Percentiles rank a stretch among this genome's conserved stretches.
These are phyloP conservation scores for Venustampulla echinocandica DNA, from an alignment of 495 filamentous ascomycete genomes.

Conservation along the genomic window DNA sequence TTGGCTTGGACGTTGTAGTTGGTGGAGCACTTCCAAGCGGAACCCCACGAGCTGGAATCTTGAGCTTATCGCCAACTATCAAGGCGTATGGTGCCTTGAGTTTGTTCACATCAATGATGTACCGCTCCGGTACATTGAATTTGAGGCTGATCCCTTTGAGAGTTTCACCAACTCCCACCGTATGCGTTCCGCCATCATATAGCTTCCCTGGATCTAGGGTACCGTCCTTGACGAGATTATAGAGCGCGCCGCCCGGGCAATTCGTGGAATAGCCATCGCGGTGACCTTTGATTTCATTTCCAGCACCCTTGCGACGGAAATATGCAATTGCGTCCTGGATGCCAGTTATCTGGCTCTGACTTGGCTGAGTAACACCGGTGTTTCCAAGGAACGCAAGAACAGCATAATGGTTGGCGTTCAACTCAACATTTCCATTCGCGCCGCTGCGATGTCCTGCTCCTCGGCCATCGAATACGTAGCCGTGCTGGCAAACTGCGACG, in stretches of 20 bases:
- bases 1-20: not conserved
- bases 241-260: not conserved
- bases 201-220: not conserved
- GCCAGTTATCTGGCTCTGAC: not conserved
- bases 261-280: not conserved
- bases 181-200: not conserved
- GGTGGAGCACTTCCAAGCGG: not conserved
- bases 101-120: not conserved
- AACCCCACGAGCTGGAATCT: not conserved
- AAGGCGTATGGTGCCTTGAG: not conserved
- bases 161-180: not conserved
- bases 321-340: not conserved
- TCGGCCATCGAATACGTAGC: not conserved
- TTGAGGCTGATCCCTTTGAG: not conserved
- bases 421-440: not conserved
- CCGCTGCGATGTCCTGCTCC: not conserved
- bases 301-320: not conserved
- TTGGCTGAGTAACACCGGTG: not conserved
- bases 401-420: not conserved
- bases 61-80: not conserved
- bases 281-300: not conserved
- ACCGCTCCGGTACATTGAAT: not conserved
- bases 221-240: not conserved
- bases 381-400: not conserved
- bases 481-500: not conserved